Percentiles rank a stretch among this genome's conserved stretches.
These are phyloP conservation scores for Yarrowia galli DNA, from an alignment of 1,139 yeast species.

Conservation along the genomic window DNA sequence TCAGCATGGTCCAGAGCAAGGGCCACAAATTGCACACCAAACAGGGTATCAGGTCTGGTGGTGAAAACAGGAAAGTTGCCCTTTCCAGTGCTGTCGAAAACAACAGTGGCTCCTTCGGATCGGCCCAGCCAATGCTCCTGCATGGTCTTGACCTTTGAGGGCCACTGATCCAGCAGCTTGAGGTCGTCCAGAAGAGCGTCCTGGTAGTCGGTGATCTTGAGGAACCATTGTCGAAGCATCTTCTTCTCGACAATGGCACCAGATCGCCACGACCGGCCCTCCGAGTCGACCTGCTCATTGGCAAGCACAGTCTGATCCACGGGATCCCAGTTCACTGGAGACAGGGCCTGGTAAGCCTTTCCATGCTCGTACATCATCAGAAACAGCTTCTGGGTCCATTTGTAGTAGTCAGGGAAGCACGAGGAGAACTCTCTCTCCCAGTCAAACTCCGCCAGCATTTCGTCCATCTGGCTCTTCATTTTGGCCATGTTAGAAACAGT, in stretches of 20 bases:
- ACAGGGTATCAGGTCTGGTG: conserved; percentile 87
- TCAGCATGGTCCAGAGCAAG: conserved; percentile 75
- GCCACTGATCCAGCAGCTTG: conserved; percentile 73
- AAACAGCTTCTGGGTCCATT: conserved; percentile 90
- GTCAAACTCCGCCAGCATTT: conserved; percentile 86
- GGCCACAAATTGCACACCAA: conserved; percentile 83
- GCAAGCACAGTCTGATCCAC: conserved; percentile 93
- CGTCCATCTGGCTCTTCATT: conserved; percentile 82
- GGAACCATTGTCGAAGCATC: conserved; percentile 87
- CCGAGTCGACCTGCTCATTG: conserved; percentile 91
- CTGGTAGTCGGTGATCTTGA: conserved; percentile 86
- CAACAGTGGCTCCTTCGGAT: conserved; percentile 78
- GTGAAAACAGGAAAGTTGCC: conserved; percentile 66
- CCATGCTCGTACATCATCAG: conserved; percentile 74
- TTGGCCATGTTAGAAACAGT: conserved; percentile 74
- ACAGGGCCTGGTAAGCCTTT: conserved; percentile 81
- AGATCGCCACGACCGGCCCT: conserved; percentile 95
- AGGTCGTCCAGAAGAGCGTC: conserved; percentile 69
- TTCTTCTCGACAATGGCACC: conserved; percentile 91
- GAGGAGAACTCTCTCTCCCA: conserved; percentile 95
- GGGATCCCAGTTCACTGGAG: conserved; percentile 98
- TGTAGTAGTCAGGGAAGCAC: conserved; percentile 85
- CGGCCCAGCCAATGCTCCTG: conserved; percentile 94
- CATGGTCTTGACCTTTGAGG: conserved; percentile 85
- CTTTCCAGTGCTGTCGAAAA: conserved; percentile 50